Base-by-base conservation (phyloP, 139 green algal genomes). In the Diplosphaera chodatii region DNA sequence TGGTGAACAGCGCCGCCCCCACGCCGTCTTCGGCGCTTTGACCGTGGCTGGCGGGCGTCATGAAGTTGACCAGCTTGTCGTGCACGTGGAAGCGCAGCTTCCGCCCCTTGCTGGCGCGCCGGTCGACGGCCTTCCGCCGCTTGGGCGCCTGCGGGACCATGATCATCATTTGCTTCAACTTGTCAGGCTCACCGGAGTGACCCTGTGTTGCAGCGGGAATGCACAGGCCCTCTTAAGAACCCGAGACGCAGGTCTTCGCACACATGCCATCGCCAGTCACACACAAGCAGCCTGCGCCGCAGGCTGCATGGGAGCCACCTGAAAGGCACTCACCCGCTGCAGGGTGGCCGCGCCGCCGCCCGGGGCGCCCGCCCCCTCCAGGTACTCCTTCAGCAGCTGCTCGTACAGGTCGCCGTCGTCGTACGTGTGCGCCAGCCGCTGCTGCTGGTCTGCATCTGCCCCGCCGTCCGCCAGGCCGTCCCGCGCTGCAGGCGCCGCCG, bases 341-440 rank as follows among this genome's bases (percentile, higher is more conserved):
- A 48, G 37, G 8, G 10, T 6, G 8, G 10, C 37, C 8, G 8
- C 37, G 37, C 37, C 37, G 37, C 37, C 37, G 37, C 37, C 37
- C 37, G 37, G 8, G 37, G 37, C 37, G 37, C 37, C 37, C 6
- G 71, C 73, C 37, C 69, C 79, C 30, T 95, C 87, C 15, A 98
- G 64, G 62, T 97, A 92, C 80, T 98, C 94, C 63, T 91, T 91
- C 8, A 98, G 82, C 69, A 98, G 82, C 70, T 92, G 84, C 66
- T 92, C 80, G 64, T 98, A 98, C 67, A 98, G 97, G 67, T 97
- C 90, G 29, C 32, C 33, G 69, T 98, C 94, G 48, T 98, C 91
- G 59, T 86, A 98, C 8, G 89, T 94, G 74, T 98, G 90, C 1
- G 63, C 34, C 31, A 93, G 87, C 0, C 80, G 66, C 62, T 81